A percentile compares a stretch with the other conserved stretches of the same genome.
These are phyloP conservation scores for Fusarium cicatricum DNA, from an alignment of 2,329 filamentous ascomycete species.

Conservation along the genomic window DNA sequence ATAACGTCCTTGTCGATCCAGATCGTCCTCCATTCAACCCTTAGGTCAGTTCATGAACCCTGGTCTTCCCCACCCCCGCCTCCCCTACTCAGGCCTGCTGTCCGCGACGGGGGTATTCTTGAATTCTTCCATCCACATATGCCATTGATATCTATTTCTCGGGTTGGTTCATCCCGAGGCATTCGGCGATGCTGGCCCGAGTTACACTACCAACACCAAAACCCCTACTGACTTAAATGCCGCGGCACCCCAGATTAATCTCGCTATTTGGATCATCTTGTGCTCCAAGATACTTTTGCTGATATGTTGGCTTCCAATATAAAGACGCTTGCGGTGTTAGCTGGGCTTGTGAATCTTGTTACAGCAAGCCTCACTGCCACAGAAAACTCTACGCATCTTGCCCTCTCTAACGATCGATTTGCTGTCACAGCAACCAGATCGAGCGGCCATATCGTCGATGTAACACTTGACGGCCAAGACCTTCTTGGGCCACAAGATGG, in stretches of 20 bases:
- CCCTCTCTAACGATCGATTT: slow-evolving; percentile 28
- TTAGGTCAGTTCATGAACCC: not conserved
- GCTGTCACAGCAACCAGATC: slow-evolving; percentile 20
- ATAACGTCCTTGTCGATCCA: no score
- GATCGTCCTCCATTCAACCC: no score
- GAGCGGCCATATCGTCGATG: slow-evolving; percentile 28
- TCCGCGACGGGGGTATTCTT: not conserved
- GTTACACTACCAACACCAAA: not conserved
- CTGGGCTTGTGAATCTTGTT: not conserved
- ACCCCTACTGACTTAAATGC: not conserved
- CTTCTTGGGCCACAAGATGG: slow-evolving; percentile 53
- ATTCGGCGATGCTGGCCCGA: not conserved
- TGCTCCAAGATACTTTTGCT: not conserved
- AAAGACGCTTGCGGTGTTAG: slow-evolving; percentile 1
- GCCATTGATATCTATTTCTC: not conserved
- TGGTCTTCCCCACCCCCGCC: not conserved
- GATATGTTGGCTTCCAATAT: slow-evolving; percentile 1
- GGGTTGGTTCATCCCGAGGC: not conserved
- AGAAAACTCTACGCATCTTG: slow-evolving; percentile 32
- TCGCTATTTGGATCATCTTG: not conserved
- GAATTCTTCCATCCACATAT: not conserved
- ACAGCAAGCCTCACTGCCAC: slow-evolving; percentile 10
- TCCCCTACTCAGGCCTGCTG: not conserved
- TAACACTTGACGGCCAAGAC: slow-evolving; percentile 48
- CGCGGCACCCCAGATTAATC: not conserved